Evolutionary conservation across 345 rosid species (phyloP).

Genomic region (Litchi chinensis): DNA sequence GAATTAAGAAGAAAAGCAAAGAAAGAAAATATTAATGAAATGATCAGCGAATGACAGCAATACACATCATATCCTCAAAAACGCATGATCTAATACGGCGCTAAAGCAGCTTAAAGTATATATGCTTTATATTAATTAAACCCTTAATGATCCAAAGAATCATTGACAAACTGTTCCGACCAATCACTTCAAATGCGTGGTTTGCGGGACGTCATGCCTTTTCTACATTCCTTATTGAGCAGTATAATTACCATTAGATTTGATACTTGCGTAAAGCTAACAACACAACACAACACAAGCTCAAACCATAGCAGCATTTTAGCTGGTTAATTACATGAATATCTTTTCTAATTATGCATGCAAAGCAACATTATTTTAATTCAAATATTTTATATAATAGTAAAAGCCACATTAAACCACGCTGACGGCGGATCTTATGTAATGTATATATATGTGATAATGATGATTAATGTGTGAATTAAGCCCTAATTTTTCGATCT

Average conservation of each 20-base stretch:
- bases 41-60: conserved; percentile 24
- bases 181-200: conserved; percentile 33
- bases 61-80: conserved; percentile 26
- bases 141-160: conserved; percentile 32
- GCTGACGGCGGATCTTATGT: neutral
- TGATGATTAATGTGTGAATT: conserved; percentile 2
- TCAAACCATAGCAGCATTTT: neutral
- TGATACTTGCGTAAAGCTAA: conserved; percentile 33
- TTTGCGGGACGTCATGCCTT: conserved; percentile 41
- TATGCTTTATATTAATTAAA: conserved; percentile 47
- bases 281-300: neutral
- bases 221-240: conserved; percentile 24
- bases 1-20: neutral
- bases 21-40: neutral
- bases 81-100: conserved; percentile 37
- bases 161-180: conserved; percentile 35
- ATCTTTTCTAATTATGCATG: conserved; percentile 3
- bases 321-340: neutral
- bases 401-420: neutral
- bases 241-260: conserved; percentile 22
- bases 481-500: neutral
- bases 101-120: conserved; percentile 51
- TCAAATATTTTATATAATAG: neutral
- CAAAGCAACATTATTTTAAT: neutral
- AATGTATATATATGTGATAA: neutral